Percentiles rank a stretch among this genome's conserved stretches.
Conservation (phyloP, 2,329 filamentous ascomycete genomes). For the Alternaria brassicae region DNA sequence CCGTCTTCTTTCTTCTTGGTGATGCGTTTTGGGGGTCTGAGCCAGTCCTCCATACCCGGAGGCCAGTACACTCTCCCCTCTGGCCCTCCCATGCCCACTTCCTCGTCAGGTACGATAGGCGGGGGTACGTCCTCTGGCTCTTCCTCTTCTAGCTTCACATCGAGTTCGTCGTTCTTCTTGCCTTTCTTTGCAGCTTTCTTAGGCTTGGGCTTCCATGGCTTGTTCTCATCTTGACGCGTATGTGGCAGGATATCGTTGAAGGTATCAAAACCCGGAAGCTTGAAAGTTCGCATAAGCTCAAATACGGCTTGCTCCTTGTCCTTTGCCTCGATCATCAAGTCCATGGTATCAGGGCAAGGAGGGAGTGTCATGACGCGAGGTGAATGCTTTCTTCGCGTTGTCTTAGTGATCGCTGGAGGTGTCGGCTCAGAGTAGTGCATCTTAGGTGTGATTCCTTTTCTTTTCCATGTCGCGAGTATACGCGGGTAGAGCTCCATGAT, state of each 20-base stretch:
- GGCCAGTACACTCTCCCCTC: constrained; percentile 90
- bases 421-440: constrained; percentile 95
- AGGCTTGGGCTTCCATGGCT: constrained; percentile 49
- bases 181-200: constrained; percentile 57
- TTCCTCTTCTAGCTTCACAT: constrained; percentile 53
- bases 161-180: constrained; percentile 49
- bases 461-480: constrained; percentile 83
- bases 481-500: constrained; percentile 77
- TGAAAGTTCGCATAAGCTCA: constrained; percentile 88
- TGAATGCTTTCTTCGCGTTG: constrained; percentile 84
- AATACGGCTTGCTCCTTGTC: constrained; percentile 98
- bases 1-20: constrained; percentile 62
- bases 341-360: constrained; percentile 82
- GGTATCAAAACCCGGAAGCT: constrained; percentile 77
- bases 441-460: constrained; percentile 87
- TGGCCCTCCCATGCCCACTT: constrained; percentile 85
- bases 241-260: constrained; percentile 82
- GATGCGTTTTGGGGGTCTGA: constrained; percentile 78
- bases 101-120: constrained; percentile 65
- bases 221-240: constrained; percentile 77
- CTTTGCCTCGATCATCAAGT: constrained; percentile 99
- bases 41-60: constrained; percentile 86
- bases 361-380: constrained; percentile 80
- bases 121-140: constrained; percentile 46
- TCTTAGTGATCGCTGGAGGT: constrained; percentile 75